Conservation (phyloP, 495 filamentous ascomycete genomes). For the Talaromyces trachyspermus region DNA sequence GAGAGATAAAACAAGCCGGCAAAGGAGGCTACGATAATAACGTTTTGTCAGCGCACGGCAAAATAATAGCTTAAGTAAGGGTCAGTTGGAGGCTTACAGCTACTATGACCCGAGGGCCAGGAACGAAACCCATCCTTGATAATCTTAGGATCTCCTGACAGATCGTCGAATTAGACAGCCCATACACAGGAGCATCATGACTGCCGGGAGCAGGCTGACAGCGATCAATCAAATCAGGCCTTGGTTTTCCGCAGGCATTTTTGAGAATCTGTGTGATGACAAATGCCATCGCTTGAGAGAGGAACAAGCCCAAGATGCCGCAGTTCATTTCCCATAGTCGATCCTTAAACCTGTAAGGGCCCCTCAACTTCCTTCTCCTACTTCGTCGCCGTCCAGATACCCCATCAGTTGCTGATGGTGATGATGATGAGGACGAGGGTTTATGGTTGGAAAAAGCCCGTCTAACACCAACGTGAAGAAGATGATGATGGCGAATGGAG, state of each 20-base stretch:
- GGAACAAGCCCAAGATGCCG: slow-evolving; percentile 64
- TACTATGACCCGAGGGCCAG: slow-evolving; percentile 68
- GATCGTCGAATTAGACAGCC: slow-evolving; percentile 58
- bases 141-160: slow-evolving; percentile 58
- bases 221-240: slow-evolving; percentile 71
- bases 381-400: no score
- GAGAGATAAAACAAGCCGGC: slow-evolving; percentile 78
- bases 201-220: slow-evolving; percentile 47
- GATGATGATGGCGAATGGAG: slow-evolving; percentile 59
- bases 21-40: slow-evolving; percentile 45
- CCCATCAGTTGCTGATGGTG: no score
- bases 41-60: background rate
- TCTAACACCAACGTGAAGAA: slow-evolving; percentile 68
- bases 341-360: slow-evolving; percentile 59
- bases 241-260: slow-evolving; percentile 78
- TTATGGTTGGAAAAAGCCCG: slow-evolving; percentile 60
- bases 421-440: slow-evolving; percentile 25
- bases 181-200: slow-evolving; percentile 30
- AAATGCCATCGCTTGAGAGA: slow-evolving; percentile 61
- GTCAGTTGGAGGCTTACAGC: slow-evolving; percentile 33
- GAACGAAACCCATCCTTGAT: slow-evolving; percentile 82
- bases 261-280: slow-evolving; percentile 78
- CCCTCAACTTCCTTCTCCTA: slow-evolving; percentile 47
- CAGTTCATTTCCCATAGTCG: slow-evolving; percentile 78
- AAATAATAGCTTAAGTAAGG: background rate